Conservation (phyloP, 148 eudicot genomes). For the Persicaria tinctoria region DNA sequence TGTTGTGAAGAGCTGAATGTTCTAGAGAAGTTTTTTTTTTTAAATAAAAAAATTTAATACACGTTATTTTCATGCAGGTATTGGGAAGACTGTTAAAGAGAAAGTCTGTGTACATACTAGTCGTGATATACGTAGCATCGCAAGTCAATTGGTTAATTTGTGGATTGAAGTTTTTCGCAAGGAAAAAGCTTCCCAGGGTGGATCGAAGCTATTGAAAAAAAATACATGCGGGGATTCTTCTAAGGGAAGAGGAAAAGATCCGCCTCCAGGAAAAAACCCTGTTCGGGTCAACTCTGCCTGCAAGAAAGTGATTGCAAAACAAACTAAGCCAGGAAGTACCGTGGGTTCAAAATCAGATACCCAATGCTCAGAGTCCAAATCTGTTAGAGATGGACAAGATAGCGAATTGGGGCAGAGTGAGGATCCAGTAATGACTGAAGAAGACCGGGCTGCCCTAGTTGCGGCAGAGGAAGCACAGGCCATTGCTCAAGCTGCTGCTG, state of each 20-base stretch:
- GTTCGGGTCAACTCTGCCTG: slow-evolving; percentile 28
- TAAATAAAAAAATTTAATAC: neutral
- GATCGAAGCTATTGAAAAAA: slow-evolving; percentile 58
- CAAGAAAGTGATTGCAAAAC: slow-evolving; percentile 44
- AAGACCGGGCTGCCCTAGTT: slow-evolving; percentile 77
- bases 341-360: slow-evolving; percentile 32
- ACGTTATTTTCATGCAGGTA: slow-evolving; percentile 37
- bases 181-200: slow-evolving; percentile 80
- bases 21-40: neutral
- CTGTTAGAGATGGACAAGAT: slow-evolving; percentile 34
- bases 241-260: slow-evolving; percentile 44
- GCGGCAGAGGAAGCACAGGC: slow-evolving; percentile 94
- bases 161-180: slow-evolving; percentile 97
- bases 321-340: slow-evolving; percentile 34
- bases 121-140: slow-evolving; percentile 97
- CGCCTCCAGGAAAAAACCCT: slow-evolving; percentile 50
- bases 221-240: slow-evolving; percentile 41
- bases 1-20: neutral
- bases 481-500: slow-evolving; percentile 85
- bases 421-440: slow-evolving; percentile 58
- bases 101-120: slow-evolving; percentile 98
- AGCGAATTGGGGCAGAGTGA: slow-evolving; percentile 31
- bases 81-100: slow-evolving; percentile 95
- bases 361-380: slow-evolving; percentile 36
- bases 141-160: slow-evolving; percentile 87